phyloP scores from a whole-genome alignment of 2,329 filamentous ascomycete species.

The Aspergillus chevalieri region DNA sequence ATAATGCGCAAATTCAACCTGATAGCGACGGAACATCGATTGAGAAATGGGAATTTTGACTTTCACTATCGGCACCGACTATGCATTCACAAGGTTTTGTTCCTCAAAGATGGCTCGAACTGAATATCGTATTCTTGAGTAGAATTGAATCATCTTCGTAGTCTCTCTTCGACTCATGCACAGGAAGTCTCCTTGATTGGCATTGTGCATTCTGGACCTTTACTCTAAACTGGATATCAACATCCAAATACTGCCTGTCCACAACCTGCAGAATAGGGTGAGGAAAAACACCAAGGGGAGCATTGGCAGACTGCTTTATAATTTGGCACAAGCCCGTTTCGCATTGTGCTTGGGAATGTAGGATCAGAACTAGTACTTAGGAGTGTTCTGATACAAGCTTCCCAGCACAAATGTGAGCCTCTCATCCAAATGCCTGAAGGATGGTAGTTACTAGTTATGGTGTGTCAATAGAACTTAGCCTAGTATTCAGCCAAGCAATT shows the following conservation, averaged over 20 bases:
- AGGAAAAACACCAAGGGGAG: constrained; percentile 65
- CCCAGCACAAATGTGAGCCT: constrained; percentile 79
- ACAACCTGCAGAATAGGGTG: constrained; percentile 86
- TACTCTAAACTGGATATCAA: constrained; percentile 73
- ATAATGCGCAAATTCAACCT: too few species aligned
- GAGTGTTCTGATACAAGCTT: constrained; percentile 63
- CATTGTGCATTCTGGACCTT: too few species aligned
- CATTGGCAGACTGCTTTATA: constrained; percentile 82
- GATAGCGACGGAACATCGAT: too few species aligned
- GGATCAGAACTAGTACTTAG: constrained; percentile 60
- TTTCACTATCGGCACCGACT: too few species aligned
- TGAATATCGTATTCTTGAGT: too few species aligned
- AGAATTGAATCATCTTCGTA: too few species aligned
- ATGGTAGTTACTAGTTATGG: constrained; percentile 73
- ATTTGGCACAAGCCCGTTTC: constrained; percentile 91
- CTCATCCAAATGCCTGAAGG: constrained; percentile 64
- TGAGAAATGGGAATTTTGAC: too few species aligned
- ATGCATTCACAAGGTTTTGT: too few species aligned
- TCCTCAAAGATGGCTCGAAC: too few species aligned
- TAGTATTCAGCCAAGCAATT: constrained; percentile 74
- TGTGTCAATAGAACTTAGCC: constrained; percentile 73
- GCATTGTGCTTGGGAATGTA: constrained; percentile 62
- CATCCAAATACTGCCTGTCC: constrained; percentile 82
- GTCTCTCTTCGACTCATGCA: too few species aligned
- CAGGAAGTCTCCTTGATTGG: too few species aligned